Conservation (phyloP, 2,329 filamentous ascomycete genomes). For the Xylaria sp. region DNA sequence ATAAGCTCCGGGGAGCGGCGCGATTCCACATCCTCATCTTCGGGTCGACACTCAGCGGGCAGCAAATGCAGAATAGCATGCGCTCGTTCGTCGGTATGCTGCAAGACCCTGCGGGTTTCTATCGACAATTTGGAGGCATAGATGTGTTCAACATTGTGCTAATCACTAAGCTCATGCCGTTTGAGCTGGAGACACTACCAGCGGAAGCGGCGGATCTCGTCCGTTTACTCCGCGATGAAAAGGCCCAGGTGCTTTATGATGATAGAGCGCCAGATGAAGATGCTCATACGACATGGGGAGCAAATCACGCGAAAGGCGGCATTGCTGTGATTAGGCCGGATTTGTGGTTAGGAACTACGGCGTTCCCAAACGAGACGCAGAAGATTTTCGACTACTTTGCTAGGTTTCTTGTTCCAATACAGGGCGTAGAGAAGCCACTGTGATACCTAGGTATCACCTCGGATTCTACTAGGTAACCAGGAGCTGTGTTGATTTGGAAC, state of each 20-base stretch:
- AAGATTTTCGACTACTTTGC: conserved; percentile 6
- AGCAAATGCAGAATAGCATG: conserved; percentile 19
- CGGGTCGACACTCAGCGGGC: conserved; percentile 32
- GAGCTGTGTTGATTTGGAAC: too few relatives aligned
- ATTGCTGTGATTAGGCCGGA: conserved; percentile 28
- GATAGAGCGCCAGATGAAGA: conserved; percentile 30
- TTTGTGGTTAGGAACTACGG: conserved; percentile 25
- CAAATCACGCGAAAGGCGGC: conserved; percentile 23
- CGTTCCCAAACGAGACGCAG: conserved; percentile 10
- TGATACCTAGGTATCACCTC: too few relatives aligned
- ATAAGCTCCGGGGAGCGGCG: conserved; percentile 34
- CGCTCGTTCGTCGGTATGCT: conserved; percentile 27
- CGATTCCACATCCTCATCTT: conserved; percentile 42
- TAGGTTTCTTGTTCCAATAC: conserved; percentile 5
- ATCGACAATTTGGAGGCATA: conserved; percentile 33
- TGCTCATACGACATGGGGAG: conserved; percentile 24
- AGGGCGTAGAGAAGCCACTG: too few relatives aligned
- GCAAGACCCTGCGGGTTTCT: conserved; percentile 34
- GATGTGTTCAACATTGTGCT: conserved; percentile 40
- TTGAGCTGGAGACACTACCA: conserved; percentile 26
- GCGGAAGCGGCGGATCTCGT: not conserved
- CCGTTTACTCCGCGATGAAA: conserved; percentile 1
- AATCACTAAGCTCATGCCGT: conserved; percentile 37
- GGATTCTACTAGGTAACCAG: too few relatives aligned
- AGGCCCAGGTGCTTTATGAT: conserved; percentile 21